These are phyloP conservation scores for Acer negundo DNA, from an alignment of 345 rosid species.

Conservation along the genomic window DNA sequence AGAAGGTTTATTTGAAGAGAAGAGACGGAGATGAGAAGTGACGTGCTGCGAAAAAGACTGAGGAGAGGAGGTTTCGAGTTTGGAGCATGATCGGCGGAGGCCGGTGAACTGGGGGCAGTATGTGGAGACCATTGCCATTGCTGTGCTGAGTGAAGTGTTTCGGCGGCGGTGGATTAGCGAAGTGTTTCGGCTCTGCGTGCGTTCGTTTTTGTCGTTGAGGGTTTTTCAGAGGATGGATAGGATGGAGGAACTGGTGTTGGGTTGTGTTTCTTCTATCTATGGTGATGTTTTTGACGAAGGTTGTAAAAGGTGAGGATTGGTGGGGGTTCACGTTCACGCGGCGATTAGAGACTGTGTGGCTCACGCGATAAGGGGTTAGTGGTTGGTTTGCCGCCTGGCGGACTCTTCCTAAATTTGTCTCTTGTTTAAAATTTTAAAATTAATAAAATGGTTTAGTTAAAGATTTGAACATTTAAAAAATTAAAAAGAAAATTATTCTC, in stretches of 20 bases:
- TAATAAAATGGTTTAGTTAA: too few species aligned
- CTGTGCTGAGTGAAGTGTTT: not conserved
- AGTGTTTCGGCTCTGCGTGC: not conserved
- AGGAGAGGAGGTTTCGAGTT: slow-evolving; percentile 38
- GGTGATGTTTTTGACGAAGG: slow-evolving; percentile 6
- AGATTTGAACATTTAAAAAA: too few species aligned
- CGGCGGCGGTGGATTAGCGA: not conserved
- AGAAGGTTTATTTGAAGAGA: slow-evolving; percentile 53
- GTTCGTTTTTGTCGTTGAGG: not conserved
- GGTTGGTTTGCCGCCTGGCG: too few species aligned
- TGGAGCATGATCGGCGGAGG: slow-evolving; percentile 51
- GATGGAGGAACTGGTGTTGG: not conserved
- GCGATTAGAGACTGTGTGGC: not conserved
- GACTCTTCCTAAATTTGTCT: too few species aligned
- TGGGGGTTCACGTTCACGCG: slow-evolving; percentile 17
- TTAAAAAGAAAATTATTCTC: too few species aligned
- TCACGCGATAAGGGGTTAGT: slow-evolving; percentile 8
- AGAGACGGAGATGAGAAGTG: slow-evolving; percentile 49
- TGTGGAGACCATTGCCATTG: slow-evolving; percentile 67
- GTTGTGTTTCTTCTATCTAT: not conserved
- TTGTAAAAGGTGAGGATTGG: not conserved
- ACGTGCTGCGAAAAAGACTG: slow-evolving; percentile 48
- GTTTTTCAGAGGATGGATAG: not conserved
- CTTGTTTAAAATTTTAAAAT: too few species aligned
- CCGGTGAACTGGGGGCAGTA: slow-evolving; percentile 57